Conservation (phyloP, 805 yeast genomes). For the Kodamaea jinghongensis region DNA sequence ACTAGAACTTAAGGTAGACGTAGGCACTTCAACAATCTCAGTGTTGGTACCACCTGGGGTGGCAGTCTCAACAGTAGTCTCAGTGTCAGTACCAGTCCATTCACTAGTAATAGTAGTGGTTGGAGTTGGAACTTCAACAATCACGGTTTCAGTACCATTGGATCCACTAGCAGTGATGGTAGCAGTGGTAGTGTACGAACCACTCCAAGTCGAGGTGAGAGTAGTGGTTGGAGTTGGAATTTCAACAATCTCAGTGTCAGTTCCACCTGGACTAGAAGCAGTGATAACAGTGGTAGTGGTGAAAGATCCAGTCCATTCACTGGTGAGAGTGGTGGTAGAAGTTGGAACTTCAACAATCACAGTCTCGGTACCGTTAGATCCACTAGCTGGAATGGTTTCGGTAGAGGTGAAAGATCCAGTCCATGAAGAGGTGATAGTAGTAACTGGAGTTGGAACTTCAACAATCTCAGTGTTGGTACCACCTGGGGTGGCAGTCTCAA, state of each 20-base stretch:
- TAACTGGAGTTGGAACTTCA: conserved; percentile 11
- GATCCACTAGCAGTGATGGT: conserved; percentile 13
- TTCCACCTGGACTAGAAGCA: conserved; percentile 8
- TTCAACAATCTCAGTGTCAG: conserved; percentile 13
- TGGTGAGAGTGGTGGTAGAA: conserved; percentile 8
- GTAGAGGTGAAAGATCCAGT: conserved; percentile 14
- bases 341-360: conserved; percentile 11
- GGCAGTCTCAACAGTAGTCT: conserved; percentile 5
- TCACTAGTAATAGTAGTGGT: not conserved
- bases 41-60: conserved; percentile 10
- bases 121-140: conserved; percentile 13
- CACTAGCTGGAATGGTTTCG: conserved; percentile 12
- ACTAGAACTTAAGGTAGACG: too few relatives aligned
- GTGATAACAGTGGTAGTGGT: conserved; percentile 10
- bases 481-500: conserved; percentile 9
- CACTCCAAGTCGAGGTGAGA: conserved; percentile 9
- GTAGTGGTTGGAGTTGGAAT: conserved; percentile 17
- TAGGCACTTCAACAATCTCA: conserved; percentile 12
- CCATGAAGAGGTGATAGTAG: conserved; percentile 11
- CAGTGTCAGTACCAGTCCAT: conserved; percentile 10
- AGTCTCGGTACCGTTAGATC: conserved; percentile 10
- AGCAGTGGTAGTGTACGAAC: conserved; percentile 6
- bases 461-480: conserved; percentile 13
- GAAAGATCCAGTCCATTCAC: conserved; percentile 6
- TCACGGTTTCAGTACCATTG: conserved; percentile 11